Evolutionary conservation across 805 yeast species (phyloP).

Genomic region (Zygotorulaspora florentina): DNA sequence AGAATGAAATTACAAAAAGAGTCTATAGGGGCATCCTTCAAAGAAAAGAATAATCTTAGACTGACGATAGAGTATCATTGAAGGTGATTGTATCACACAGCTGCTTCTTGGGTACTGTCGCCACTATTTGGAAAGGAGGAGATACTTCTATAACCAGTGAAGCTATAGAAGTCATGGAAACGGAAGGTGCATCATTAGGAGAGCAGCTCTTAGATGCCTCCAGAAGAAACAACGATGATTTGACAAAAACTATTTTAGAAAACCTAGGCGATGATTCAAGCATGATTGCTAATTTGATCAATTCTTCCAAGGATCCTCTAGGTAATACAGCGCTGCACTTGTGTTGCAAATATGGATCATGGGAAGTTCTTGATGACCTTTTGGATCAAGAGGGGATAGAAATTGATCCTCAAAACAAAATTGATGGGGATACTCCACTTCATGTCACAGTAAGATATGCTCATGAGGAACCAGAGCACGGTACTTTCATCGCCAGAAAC

Average conservation of each 20-base stretch:
- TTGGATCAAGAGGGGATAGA: slow-evolving; percentile 81
- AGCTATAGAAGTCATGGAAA: slow-evolving; percentile 12
- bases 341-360: slow-evolving; percentile 75
- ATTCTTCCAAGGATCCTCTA: slow-evolving; percentile 66
- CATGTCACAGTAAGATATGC: slow-evolving; percentile 81
- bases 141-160: neutral
- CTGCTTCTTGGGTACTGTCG: neutral
- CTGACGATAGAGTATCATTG: neutral
- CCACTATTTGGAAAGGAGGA: too few relatives aligned
- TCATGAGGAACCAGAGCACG: slow-evolving; percentile 79
- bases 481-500: slow-evolving; percentile 69
- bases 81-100: neutral
- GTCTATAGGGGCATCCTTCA: neutral
- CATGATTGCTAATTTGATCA: slow-evolving; percentile 50
- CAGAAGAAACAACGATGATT: slow-evolving; percentile 80
- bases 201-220: slow-evolving; percentile 86
- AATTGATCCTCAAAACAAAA: slow-evolving; percentile 69
- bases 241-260: slow-evolving; percentile 54
- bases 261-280: slow-evolving; percentile 36
- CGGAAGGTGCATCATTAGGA: slow-evolving; percentile 67
- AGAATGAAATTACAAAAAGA: neutral
- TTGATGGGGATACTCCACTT: slow-evolving; percentile 82
- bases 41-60: neutral
- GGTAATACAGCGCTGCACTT: slow-evolving; percentile 81
- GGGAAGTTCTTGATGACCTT: slow-evolving; percentile 76